Base-by-base conservation (phyloP, 2,329 filamentous ascomycete genomes). In the Beauveria sp. region DNA sequence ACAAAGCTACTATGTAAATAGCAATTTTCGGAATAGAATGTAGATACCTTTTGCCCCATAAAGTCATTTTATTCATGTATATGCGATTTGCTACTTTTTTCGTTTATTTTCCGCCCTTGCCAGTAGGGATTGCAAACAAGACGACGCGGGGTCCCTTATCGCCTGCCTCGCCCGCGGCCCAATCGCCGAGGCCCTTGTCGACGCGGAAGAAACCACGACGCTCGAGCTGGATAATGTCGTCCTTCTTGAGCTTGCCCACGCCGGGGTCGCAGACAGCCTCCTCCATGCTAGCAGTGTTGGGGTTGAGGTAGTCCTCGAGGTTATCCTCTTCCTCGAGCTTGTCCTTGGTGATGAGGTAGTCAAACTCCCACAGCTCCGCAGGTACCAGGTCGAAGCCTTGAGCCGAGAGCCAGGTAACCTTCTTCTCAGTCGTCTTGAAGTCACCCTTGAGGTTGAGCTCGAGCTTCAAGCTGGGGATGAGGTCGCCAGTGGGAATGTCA, bases 171-270 rank as follows among this genome's bases (percentile, higher is more conserved):
- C 78, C 80, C 45, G 79, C 77, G 61, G 78, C 75, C 73, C 78
- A 80, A 68, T 81, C 74, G 45, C 69, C 71, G 30, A 83, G 73
- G 10, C 79, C 79, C 76, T 84, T 84, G 76, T 98, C 93, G 28
- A 96, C 87, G 58, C 93, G 83, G 79, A 90, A 98, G 77, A 91
- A 98, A 1, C 93, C 93, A 75, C 93, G 91, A 64, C 93, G 84
- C 80, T 98, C 93, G 51, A 98, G 89, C 79, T 98, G 95, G 67
- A 98, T 91, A 65, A 98, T 93, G 68, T 96, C 92, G 70, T 91
- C 90, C 72, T 86, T 87, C 81, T 91, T 92, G 51, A 97, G 79
- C 64, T 85, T 80, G 0, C 83, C 81, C 1, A 96, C 88, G 68
- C 93, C 96, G 70, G 85, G 87, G 70, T 97, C 93, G 28, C 90